Evolutionary conservation across 129 eudicot genomes (phyloP).

Genomic region (Chrysanthemum lavandulifolium): DNA sequence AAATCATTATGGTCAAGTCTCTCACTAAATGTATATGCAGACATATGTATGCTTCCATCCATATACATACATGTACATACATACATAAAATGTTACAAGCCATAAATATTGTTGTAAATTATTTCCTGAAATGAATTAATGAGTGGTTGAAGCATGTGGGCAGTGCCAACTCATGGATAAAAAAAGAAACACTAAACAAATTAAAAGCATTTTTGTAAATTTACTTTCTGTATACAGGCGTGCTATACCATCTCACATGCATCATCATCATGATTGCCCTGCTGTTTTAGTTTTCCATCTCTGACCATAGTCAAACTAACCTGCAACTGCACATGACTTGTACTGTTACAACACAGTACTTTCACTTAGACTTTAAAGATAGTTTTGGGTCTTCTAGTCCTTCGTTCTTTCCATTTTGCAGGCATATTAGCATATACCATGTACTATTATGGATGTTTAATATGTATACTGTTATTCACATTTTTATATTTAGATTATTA

Average conservation of each 20-base stretch:
- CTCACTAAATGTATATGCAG: too few relatives aligned
- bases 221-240: conserved; percentile 42
- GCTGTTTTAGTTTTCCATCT: conserved; percentile 24
- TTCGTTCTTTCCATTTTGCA: conserved; percentile 20
- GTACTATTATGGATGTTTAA: neutral
- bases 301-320: conserved; percentile 47
- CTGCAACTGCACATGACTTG: conserved; percentile 37
- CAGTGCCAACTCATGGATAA: conserved; percentile 55
- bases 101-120: conserved; percentile 16
- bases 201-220: conserved; percentile 35
- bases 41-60: neutral
- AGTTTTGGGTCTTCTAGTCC: conserved; percentile 22
- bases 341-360: conserved; percentile 31
- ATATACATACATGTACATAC: neutral
- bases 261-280: conserved; percentile 30
- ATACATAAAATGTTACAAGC: neutral
- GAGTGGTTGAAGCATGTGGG: conserved; percentile 49
- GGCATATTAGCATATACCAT: conserved; percentile 14
- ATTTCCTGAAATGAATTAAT: conserved; percentile 10
- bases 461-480: conserved; percentile 8
- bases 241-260: conserved; percentile 40
- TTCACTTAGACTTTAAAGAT: conserved; percentile 15
- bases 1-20: neutral
- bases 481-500: conserved; percentile 5
- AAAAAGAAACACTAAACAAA: conserved; percentile 31